A percentile compares a stretch with the other conserved stretches of the same genome.
These are phyloP conservation scores for Alternaria atra DNA, from an alignment of 2,329 filamentous ascomycete genomes.

Conservation along the genomic window DNA sequence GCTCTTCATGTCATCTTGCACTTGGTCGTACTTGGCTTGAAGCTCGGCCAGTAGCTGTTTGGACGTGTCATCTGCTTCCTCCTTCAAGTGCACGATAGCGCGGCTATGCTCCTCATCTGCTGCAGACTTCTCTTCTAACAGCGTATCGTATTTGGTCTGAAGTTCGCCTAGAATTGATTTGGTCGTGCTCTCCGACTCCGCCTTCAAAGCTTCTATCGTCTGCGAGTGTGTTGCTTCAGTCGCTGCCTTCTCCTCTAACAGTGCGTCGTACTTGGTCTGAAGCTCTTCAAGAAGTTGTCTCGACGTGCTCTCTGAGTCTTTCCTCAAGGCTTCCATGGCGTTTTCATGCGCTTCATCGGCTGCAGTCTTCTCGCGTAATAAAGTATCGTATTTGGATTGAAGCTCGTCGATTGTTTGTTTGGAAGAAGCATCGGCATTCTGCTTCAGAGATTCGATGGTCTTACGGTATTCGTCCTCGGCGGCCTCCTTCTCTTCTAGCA, in stretches of 20 bases:
- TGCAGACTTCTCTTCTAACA: conserved; percentile 30
- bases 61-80: conserved; percentile 4
- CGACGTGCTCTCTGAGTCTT: conserved; percentile 31
- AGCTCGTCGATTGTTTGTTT: conserved; percentile 23
- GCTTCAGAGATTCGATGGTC: conserved; percentile 37
- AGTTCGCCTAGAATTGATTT: conserved; percentile 12
- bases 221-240: conserved; percentile 3
- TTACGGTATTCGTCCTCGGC: conserved; percentile 36
- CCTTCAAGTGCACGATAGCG: not conserved
- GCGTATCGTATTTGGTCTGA: conserved; percentile 26
- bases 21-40: conserved; percentile 25
- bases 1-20: conserved; percentile 11
- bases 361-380: conserved; percentile 39
- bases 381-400: conserved; percentile 24
- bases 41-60: conserved; percentile 13
- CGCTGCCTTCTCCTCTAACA: conserved; percentile 9
- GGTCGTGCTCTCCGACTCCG: conserved; percentile 9
- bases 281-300: conserved; percentile 21
- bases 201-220: conserved; percentile 10
- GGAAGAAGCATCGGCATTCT: conserved; percentile 33
- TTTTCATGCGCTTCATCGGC: conserved; percentile 35
- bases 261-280: conserved; percentile 23
- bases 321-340: conserved; percentile 36
- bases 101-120: conserved; percentile 4
- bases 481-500: conserved; percentile 40